Base-by-base conservation (phyloP, 202 grass and related monocot genomes). In the Setaria viridis region DNA sequence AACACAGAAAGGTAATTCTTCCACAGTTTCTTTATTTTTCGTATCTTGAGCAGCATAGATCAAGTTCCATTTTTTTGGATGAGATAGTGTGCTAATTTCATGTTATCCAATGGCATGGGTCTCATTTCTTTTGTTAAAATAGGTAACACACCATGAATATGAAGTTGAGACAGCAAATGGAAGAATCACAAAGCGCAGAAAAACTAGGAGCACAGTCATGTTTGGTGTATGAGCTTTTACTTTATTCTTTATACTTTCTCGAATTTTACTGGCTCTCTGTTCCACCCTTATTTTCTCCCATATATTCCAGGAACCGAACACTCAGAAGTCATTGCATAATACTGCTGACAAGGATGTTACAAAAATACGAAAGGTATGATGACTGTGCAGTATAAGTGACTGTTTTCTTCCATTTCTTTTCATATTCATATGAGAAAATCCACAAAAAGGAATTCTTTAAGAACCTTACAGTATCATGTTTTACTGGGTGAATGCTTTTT, bases 131-230 rank as follows among this genome's bases (percentile, higher is more conserved):
- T 77, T 55, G 10, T 72, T 34, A 47, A 82, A 79, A 65, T 79
- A 96, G 93, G 89, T 95, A 72, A 94, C 88, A 81, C 90, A 80
- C 50, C 93, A 95, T 89, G 97, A 94, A 86, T 96, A 99, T 81
- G 93, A 94, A 89, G 90, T 94, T 77, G 93, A 96, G 80, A 93
- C 93, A 83, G 88, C 88, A 56, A 89, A 91, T 85, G 93, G 93
- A 89, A 91, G 82, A 90, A 90, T 93, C 56, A 95, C 90, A 83
- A 99, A 94, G 85, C 93, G 93, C 88, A 92, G 90, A 88, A 99
- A 94, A 89, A 90, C 92, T 82, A 94, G 83, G 82, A 99, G 88
- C 87, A 92, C 93, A 20, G 88, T 94, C 70, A 87, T 99, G 93
- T 89, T 99, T 90, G 92, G 82, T 85, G 97, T 96, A 96, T 46